Percentiles rank a stretch among this genome's conserved stretches.
Evolutionary conservation across 306 rosid species (phyloP).

Genomic region (Arachis stenosperma): DNA sequence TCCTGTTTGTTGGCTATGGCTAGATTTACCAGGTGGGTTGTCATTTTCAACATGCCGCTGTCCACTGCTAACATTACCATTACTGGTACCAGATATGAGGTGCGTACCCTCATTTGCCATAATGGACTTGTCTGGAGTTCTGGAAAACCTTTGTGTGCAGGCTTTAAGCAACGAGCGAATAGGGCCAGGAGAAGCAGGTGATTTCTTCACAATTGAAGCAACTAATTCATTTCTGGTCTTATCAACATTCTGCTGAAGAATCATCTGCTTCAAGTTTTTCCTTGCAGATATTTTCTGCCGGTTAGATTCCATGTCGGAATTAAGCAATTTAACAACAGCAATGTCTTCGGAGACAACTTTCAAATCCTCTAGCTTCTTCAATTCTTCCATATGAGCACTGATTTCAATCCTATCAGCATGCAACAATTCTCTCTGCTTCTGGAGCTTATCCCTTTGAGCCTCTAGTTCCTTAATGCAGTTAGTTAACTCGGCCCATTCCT

Average conservation of each 20-base stretch:
- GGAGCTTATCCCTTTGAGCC: conserved; percentile 86
- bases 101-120: conserved; percentile 41
- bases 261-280: conserved; percentile 51
- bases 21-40: conserved; percentile 38
- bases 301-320: conserved; percentile 57
- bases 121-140: conserved; percentile 58
- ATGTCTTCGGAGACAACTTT: conserved; percentile 67
- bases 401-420: conserved; percentile 82
- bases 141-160: conserved; percentile 70
- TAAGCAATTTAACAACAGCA: conserved; percentile 55
- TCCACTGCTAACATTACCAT: conserved; percentile 42
- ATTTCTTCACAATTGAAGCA: conserved; percentile 53
- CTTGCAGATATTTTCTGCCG: conserved; percentile 51
- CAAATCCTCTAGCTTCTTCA: conserved; percentile 69
- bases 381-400: conserved; percentile 68
- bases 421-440: conserved; percentile 83
- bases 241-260: conserved; percentile 28
- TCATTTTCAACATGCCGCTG: conserved; percentile 43
- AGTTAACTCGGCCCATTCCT: conserved; percentile 88
- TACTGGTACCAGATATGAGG: conserved; percentile 31
- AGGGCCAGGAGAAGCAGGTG: conserved; percentile 54
- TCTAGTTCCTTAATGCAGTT: conserved; percentile 83
- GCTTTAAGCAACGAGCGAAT: conserved; percentile 80
- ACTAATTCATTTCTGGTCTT: conserved; percentile 47
- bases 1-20: conserved; percentile 47